These are phyloP conservation scores for Flaveria robusta DNA, from an alignment of 129 eudicot genomes.

Conservation along the genomic window DNA sequence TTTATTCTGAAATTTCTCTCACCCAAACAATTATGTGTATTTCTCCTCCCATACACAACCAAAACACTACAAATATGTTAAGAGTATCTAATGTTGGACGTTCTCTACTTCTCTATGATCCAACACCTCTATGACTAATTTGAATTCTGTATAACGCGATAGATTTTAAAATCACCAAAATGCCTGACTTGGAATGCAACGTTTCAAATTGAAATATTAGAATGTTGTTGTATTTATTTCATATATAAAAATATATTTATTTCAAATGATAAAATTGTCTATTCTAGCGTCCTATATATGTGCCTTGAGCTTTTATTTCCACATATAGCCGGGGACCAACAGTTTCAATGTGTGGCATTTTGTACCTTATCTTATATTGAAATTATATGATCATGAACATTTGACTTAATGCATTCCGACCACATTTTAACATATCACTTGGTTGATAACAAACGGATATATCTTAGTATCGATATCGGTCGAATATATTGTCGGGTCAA, in stretches of 20 bases:
- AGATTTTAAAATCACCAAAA: neutral
- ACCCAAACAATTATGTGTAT: neutral
- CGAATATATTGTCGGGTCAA: neutral
- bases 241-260: neutral
- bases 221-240: neutral
- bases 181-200: neutral
- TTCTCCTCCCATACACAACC: neutral
- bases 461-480: neutral
- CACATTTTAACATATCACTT: conserved; percentile 5
- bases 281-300: conserved; percentile 13
- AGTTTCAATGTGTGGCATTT: conserved; percentile 23
- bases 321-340: conserved; percentile 28
- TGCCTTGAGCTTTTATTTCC: conserved; percentile 23
- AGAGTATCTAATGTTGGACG: neutral
- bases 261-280: conserved; percentile 1
- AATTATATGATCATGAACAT: conserved; percentile 21
- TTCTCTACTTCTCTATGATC: neutral
- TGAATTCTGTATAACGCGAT: neutral
- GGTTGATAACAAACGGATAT: neutral
- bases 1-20: neutral
- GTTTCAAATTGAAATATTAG: neutral
- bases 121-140: neutral
- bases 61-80: neutral
- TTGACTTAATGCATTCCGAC: conserved; percentile 3
- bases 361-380: conserved; percentile 20